Conservation (phyloP, 352 stramenopile species). For the Globisporangium nodosum region DNA sequence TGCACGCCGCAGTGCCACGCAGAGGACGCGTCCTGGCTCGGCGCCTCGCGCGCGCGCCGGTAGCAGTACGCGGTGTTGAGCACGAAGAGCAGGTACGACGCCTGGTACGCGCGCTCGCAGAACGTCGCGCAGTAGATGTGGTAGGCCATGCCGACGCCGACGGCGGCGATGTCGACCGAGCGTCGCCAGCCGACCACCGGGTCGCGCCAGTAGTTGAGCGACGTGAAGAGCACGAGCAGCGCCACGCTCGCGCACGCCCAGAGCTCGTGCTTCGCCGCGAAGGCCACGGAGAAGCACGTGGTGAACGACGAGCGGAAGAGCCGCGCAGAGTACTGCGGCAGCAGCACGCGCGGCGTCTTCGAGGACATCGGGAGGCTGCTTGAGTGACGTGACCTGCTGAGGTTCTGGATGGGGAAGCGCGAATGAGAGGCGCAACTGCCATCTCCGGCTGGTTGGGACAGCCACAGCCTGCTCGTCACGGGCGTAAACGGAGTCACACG, state of each 20-base stretch:
- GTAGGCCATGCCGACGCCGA: slow-evolving; percentile 50
- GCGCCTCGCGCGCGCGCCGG: slow-evolving; percentile 44
- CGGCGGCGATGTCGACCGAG: slow-evolving; percentile 58
- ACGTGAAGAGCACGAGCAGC: slow-evolving; percentile 72
- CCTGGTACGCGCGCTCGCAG: slow-evolving; percentile 46
- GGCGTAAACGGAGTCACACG: neutral
- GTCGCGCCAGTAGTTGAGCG: slow-evolving; percentile 82
- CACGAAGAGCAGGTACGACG: slow-evolving; percentile 58
- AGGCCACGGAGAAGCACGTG: slow-evolving; percentile 55
- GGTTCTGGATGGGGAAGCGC: too few relatives aligned
- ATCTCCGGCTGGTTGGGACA: too few relatives aligned
- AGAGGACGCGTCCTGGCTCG: slow-evolving; percentile 63
- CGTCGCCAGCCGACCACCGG: slow-evolving; percentile 71
- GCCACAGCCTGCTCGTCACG: too few relatives aligned
- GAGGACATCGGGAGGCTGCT: neutral
- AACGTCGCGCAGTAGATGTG: slow-evolving; percentile 59
- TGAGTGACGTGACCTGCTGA: too few relatives aligned
- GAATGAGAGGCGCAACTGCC: neutral
- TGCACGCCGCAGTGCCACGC: slow-evolving; percentile 79
- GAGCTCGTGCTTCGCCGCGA: slow-evolving; percentile 44
- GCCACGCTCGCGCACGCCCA: slow-evolving; percentile 60
- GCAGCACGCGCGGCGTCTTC: slow-evolving; percentile 37
- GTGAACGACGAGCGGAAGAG: slow-evolving; percentile 73
- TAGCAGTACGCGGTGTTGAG: slow-evolving; percentile 73
- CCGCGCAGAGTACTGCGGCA: slow-evolving; percentile 54